Conservation (phyloP, 1,139 yeast species). For the Pichia sp. region DNA sequence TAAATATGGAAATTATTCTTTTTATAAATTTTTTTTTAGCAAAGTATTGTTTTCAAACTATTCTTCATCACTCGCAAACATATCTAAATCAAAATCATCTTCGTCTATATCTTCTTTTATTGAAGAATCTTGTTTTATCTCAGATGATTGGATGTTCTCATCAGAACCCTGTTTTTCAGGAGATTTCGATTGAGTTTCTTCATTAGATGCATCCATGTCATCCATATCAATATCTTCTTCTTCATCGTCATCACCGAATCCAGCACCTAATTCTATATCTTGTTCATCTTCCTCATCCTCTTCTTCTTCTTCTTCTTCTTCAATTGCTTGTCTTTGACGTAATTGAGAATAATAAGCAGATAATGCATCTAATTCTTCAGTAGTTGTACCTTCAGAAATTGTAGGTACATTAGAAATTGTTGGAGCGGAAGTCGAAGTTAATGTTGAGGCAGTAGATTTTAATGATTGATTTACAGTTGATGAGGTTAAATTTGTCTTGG, state of each 20-base stretch:
- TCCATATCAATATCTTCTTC: too few species aligned
- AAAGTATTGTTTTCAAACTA: constrained; percentile 8
- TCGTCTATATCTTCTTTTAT: constrained; percentile 20
- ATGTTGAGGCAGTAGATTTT: background rate
- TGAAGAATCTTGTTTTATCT: constrained; percentile 1
- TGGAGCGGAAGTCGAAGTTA: constrained; percentile 5
- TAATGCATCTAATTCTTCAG: constrained; percentile 68
- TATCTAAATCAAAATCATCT: constrained; percentile 26
- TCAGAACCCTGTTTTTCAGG: too few species aligned
- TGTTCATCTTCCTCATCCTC: constrained; percentile 50
- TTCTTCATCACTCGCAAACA: constrained; percentile 25
- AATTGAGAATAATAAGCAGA: constrained; percentile 74
- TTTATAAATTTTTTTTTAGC: too few species aligned
- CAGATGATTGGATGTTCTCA: constrained; percentile 12
- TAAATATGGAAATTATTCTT: too few species aligned
- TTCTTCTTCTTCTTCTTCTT: constrained; percentile 41
- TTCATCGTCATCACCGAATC: too few species aligned
- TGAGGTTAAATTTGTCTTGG: background rate
- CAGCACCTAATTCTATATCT: too few species aligned
- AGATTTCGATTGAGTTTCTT: too few species aligned
- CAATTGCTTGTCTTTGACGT: constrained; percentile 56
- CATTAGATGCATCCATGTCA: too few species aligned
- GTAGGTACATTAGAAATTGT: constrained; percentile 8
- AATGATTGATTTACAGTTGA: background rate
- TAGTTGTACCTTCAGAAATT: constrained; percentile 17